Conservation (phyloP, 2,329 filamentous ascomycete genomes). For the Akanthomyces dipterigenus region DNA sequence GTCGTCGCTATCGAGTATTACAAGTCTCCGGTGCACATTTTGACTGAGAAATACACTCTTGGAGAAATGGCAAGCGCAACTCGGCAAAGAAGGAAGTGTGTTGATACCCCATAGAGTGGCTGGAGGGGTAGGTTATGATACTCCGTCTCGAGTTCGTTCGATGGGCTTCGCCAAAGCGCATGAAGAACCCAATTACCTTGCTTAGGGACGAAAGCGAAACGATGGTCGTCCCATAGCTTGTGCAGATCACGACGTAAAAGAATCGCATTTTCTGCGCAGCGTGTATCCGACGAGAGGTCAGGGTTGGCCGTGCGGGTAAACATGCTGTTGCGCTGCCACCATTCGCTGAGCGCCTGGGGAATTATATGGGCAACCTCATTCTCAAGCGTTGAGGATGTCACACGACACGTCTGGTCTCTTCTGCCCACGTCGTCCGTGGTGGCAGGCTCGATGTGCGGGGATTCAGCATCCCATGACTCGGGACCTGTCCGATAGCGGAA, state of each 20-base stretch:
- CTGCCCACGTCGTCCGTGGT: conserved; percentile 7
- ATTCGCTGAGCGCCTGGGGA: conserved; percentile 11
- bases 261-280: conserved; percentile 10
- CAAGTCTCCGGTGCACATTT: neutral
- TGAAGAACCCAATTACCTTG: neutral
- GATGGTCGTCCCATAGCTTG: conserved; percentile 9
- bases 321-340: conserved; percentile 13
- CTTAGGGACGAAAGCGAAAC: conserved; percentile 11
- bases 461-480: neutral
- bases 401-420: conserved; percentile 7
- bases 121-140: conserved; percentile 12
- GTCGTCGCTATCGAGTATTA: neutral
- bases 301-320: conserved; percentile 9
- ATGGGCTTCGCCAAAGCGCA: conserved; percentile 6
- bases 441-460: neutral
- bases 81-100: conserved; percentile 8
- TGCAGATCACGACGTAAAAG: conserved; percentile 8
- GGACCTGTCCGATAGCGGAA: neutral
- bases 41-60: conserved; percentile 11
- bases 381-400: conserved; percentile 7
- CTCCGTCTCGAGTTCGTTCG: conserved; percentile 9
- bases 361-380: conserved; percentile 12
- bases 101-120: conserved; percentile 6
- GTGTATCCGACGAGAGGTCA: conserved; percentile 4
- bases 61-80: conserved; percentile 12